phyloP scores from a whole-genome alignment of 352 stramenopile species.

The Pythium chondricola region DNA sequence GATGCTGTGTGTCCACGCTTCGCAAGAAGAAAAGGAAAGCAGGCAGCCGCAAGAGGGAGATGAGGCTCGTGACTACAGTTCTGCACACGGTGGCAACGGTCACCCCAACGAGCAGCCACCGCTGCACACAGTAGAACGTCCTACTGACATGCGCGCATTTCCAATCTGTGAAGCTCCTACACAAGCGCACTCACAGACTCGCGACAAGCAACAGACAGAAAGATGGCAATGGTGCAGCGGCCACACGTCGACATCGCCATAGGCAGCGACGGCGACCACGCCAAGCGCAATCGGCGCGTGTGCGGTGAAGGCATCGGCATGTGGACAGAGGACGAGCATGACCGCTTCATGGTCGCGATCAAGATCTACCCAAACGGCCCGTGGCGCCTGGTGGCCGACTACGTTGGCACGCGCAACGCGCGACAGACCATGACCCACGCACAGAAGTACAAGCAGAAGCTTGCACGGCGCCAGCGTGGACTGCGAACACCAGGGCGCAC shows the following conservation, averaged over 20 bases:
- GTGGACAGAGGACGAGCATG: slow-evolving; percentile 26
- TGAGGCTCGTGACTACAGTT: too few species aligned
- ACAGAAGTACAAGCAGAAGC: slow-evolving; percentile 41
- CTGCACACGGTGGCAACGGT: too few species aligned
- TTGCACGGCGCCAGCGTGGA: slow-evolving; percentile 23
- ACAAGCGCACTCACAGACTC: too few species aligned
- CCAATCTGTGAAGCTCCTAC: too few species aligned
- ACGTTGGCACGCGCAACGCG: slow-evolving; percentile 23
- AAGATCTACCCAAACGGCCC: slow-evolving; percentile 23
- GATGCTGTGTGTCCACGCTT: too few species aligned
- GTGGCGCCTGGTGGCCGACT: slow-evolving; percentile 22
- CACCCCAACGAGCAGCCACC: too few species aligned
- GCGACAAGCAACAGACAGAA: too few species aligned
- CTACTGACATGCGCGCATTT: too few species aligned
- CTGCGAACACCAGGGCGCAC: slow-evolving; percentile 14
- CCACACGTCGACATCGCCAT: too few species aligned
- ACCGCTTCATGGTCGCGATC: slow-evolving; percentile 23
- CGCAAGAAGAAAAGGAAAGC: too few species aligned
- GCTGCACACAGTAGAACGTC: too few species aligned
- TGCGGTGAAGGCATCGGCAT: slow-evolving; percentile 13
- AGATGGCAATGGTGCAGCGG: slow-evolving; percentile 15
- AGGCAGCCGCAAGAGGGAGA: too few species aligned
- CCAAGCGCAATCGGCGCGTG: slow-evolving; percentile 7
- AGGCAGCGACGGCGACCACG: slow-evolving; percentile 12
- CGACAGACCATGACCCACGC: slow-evolving; percentile 35